Base-by-base conservation (phyloP, 2,329 filamentous ascomycete genomes). In the Epichloe hybrida region DNA sequence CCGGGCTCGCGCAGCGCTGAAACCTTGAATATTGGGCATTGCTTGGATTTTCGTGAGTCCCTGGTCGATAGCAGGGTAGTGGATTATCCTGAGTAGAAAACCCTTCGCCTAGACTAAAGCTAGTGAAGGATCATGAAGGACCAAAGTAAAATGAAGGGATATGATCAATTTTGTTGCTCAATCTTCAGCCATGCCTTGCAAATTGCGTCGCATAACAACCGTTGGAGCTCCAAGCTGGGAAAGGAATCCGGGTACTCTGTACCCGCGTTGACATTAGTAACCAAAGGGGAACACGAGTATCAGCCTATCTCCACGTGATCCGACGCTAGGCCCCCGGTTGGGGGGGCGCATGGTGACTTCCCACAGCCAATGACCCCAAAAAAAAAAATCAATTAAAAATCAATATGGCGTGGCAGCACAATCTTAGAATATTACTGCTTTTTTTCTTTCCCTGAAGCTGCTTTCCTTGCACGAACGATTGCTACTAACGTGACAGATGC, bases 1-100 rank as follows among this genome's bases (percentile, higher is more conserved):
- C 57, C 88, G 84, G 89, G 89, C 76, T 58, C 88, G 81, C 54
- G 76, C 67, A 35, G 84, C 80, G 68, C 83, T 90, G 68, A 94
- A 83, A 52, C 59, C 60, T 49, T 61, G 56, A 34, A 56, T 49
- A n/a, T 38, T 46, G n/a, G 53, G 53, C 56, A 57, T 57, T 34
- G 50, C 36, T 46, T 37, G 13, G 43, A 42, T 15, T 31, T 15
- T 45, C 4, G 12, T 13, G 40, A 4, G 38, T 49, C 49, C 31
- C 39, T 35, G 15, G 21, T 47, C 38, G 47, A 35, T 21, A n/a
- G 21, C 39, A 38, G 15, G 17, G 43, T 41, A 3, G 41, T 45
- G 13, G 21, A 48, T 27, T 6, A 34, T 31, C n/a, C 42, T 13
- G 15, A 45, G 23, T 13, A 5, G 6, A 27, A 34, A 12, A 23